Evolutionary conservation across 2,329 filamentous ascomycete genomes (phyloP), one percentile per base, ranked within the genome.

Genomic region (Orbilia oligospora): DNA sequence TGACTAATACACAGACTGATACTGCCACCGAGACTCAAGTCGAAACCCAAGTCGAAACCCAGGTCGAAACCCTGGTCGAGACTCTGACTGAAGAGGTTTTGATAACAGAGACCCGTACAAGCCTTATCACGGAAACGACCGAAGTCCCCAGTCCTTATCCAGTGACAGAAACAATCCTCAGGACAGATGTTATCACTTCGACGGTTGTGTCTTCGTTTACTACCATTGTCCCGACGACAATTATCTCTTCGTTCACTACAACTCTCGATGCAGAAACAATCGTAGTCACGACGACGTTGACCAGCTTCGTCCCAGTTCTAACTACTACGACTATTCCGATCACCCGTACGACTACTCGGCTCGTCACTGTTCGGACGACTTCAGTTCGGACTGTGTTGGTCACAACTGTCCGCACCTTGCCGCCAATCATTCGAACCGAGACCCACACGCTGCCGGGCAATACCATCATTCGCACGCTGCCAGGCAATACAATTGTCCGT

Each of bases 231-330:
- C 73, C 73, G 41, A 77, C 73, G 4, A 77, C 73, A 22, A 77
- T 77, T 58, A 44, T 71, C 10, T 78, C 75, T n/a, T 72, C 75
- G 5, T 78, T 64, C 38, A 78, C 75, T 0, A 78, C 75, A 12
- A 72, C 68, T 8, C 33, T 78, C 5, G 67, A 65, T 36, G 63
- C 68, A 5, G 51, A 55, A 18, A 56, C 53, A 24, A 20, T 72
- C 20, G 20, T 67, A 10, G 55, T 71, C 6, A 72, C 68, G 9
- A 78, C 75, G 0, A 78, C 75, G 18, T 36, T 68, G 4, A 72
- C 55, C 22, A 72, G 55, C 6, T 55, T 58, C 18, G 46, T 78
- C 6, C 66, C 75, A 24, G 68, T 78, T 20, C 18, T 70, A 24
- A 68, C 68, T 14, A 72, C 75, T 0, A 56, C 22, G 8, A 67